Base-by-base conservation (phyloP, 805 yeast genomes). In the Saccharomycopsis lassenensis region DNA sequence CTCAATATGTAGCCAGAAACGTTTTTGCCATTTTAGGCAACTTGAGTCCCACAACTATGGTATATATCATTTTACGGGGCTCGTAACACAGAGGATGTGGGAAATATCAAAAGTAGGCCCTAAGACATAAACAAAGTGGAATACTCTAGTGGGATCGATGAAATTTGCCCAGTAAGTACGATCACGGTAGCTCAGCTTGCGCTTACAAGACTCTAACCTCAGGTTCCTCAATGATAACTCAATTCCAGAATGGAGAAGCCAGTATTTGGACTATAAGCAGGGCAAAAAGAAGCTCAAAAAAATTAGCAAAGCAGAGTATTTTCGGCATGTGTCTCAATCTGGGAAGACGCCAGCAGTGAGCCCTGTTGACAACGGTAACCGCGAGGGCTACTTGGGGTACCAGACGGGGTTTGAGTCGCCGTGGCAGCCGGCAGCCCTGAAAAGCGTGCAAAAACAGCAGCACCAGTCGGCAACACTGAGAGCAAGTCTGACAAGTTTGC, bases 211-310 rank as follows among this genome's bases (percentile, higher is more conserved):
- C 15, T 17, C 27, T 41, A 27, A 27, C 36, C 20, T 27, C 31
- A 51, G 55, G 21, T 54, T 49, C 36, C 45, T 54, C 14, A 42
- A 45, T 28, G 57, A 54, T 24, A 48, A 46, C 30, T 46, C 49
- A 43, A 59, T 63, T 5, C 69, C 69, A 1, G 69, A 63, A 43
- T 63, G 69, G 69, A 48, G 61, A 26, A 46, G 54, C 32, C 63
- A 59, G 41, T 63, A 63, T 39, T 43, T 63, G 14, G 60, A 63
- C 47, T 63, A 63, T 36, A 53, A 54, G 57, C 50, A 48, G 7
- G 80, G 81, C 28, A 74, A 74, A 50, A 67, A 69, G 51, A 51
- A 63, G 27, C 67, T 74, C 37, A 66, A 67, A 41, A 57, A 57
- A 36, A 49, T 63, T n/a, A 40, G 27, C 30, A 44, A 48, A 37